Conservation (phyloP, 768 basidiomycete genomes). For the Chalciporus pseudorubinellus region DNA sequence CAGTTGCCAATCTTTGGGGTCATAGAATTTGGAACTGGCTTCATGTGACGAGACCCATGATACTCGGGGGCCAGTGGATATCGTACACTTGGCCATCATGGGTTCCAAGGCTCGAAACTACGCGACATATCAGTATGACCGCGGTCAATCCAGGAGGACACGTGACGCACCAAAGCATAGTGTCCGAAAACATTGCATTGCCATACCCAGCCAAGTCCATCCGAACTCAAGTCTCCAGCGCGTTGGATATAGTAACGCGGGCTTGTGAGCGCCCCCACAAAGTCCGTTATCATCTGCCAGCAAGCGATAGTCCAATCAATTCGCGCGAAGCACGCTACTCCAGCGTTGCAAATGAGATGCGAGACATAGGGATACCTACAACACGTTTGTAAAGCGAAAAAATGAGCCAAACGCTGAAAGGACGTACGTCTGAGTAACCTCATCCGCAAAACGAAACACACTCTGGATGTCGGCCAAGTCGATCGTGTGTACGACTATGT, state of each 20-base stretch:
- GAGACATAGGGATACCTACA: conserved; percentile 76
- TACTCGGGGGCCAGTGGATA: conserved; percentile 51
- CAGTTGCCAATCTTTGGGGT: conserved; percentile 71
- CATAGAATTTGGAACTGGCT: conserved; percentile 51
- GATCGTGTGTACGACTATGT: conserved; percentile 57
- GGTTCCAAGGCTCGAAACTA: conserved; percentile 65
- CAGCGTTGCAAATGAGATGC: conserved; percentile 80
- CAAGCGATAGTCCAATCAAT: conserved; percentile 51
- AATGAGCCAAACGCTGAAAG: background rate
- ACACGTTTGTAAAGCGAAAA: background rate
- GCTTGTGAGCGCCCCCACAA: conserved; percentile 46
- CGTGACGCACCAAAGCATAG: conserved; percentile 62
- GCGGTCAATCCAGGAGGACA: background rate
- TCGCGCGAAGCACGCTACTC: conserved; percentile 54
- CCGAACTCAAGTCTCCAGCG: conserved; percentile 55
- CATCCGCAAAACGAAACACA: conserved; percentile 60
- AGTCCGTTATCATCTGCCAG: conserved; percentile 46
- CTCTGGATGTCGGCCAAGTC: conserved; percentile 63
- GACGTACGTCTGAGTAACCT: conserved; percentile 52
- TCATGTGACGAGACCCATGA: conserved; percentile 81
- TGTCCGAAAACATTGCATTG: conserved; percentile 84
- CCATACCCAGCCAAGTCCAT: conserved; percentile 80
- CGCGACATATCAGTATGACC: conserved; percentile 3
- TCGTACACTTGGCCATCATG: conserved; percentile 46
- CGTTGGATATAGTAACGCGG: conserved; percentile 60